Evolutionary conservation across 129 eudicot species (phyloP).

Genomic region (Lactuca sativa): DNA sequence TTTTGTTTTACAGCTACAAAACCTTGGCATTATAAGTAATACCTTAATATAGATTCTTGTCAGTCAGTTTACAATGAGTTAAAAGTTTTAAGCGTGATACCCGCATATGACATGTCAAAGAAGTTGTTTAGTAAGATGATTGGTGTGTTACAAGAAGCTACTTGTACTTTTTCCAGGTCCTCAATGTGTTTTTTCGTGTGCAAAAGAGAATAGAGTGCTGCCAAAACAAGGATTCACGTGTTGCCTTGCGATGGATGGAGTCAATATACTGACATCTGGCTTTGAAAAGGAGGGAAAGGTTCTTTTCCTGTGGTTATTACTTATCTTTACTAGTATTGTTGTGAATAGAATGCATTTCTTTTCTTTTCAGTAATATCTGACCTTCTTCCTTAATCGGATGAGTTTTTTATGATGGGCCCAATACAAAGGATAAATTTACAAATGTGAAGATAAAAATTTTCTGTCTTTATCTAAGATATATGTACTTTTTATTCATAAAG

Average conservation of each 20-base stretch:
- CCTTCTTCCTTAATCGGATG: slow-evolving; percentile 3
- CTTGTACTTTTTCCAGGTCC: slow-evolving; percentile 59
- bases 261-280: slow-evolving; percentile 83
- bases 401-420: background rate
- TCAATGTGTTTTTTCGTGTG: slow-evolving; percentile 90
- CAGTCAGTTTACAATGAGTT: too few species aligned
- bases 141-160: slow-evolving; percentile 19
- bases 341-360: background rate
- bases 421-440: slow-evolving; percentile 7
- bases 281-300: slow-evolving; percentile 85
- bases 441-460: slow-evolving; percentile 15
- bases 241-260: slow-evolving; percentile 97
- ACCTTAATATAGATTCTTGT: too few species aligned
- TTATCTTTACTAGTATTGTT: background rate
- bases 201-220: slow-evolving; percentile 72
- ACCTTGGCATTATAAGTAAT: too few species aligned
- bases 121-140: slow-evolving; percentile 7
- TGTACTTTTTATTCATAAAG: background rate
- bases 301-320: slow-evolving; percentile 14
- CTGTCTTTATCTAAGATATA: slow-evolving; percentile 1
- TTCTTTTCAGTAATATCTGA: slow-evolving; percentile 4
- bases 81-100: too few species aligned
- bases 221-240: slow-evolving; percentile 93
- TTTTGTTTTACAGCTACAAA: too few species aligned
- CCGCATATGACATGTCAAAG: slow-evolving; percentile 15